Evolutionary conservation across 163 green algal species (phyloP), one percentile per base, ranked within the genome.

Genomic region (Chlorella variabilis): DNA sequence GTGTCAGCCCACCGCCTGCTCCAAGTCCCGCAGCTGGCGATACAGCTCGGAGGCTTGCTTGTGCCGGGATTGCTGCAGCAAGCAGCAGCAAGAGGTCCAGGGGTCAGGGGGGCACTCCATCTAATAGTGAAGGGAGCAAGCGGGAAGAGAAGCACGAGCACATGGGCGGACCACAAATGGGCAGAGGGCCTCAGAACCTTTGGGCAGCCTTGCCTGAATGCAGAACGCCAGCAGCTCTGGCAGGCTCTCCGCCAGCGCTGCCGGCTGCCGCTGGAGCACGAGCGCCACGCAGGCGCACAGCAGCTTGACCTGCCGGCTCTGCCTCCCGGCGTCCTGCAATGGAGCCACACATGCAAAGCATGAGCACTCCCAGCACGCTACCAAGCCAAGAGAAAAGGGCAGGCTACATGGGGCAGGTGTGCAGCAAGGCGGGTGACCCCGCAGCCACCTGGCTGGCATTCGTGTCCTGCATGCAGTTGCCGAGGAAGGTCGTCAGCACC

Each of bases 41-140:
- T 80, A 80, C 56, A 80, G 56, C 36, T 80, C 54, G 4, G 73
- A 59, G 1, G 73, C 73, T 33, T 29, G 73, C 73, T 80, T 80
- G 73, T 80, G n/a, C 56, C 73, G 54, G 34, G 73, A 80, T 80
- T 80, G 73, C 73, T 80, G 56, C 73, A 68, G 73, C 42, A 13
- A 15, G 7, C 18, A 21, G 31, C 29, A 39, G 0, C n/a, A 8
- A 29, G 23, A 25, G 41, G 66, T 62, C 23, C 9, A n/a, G n/a
- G n/a, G n/a, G n/a, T n/a, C n/a, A n/a, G n/a, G n/a, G n/a, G n/a
- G n/a, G n/a, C n/a, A n/a, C n/a, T n/a, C n/a, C n/a, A n/a, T n/a
- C n/a, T n/a, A n/a, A n/a, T n/a, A n/a, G n/a, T n/a, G n/a, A n/a
- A n/a, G n/a, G n/a, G n/a, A n/a, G n/a, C n/a, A n/a, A n/a, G n/a